Base-by-base conservation (phyloP, 257 asterid genomes). In the Petrea volubilis region DNA sequence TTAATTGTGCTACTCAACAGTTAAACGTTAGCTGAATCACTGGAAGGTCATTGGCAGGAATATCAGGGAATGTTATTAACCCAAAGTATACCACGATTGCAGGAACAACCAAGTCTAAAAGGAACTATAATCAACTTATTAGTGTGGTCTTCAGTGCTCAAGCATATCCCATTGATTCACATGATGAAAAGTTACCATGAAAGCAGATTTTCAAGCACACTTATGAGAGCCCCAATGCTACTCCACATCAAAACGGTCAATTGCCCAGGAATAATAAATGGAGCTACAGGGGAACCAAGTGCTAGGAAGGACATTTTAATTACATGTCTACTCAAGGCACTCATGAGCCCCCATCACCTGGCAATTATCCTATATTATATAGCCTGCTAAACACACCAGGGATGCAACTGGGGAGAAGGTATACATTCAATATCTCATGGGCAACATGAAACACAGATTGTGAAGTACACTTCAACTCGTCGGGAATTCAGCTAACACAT, bases 61-160 rank as follows among this genome's bases (percentile, higher is more conserved):
- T 43, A 58, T 31, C 10, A 65, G 27, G 58, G 38, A 59, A 40
- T 17, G 4, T 15, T 46, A 33, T 40, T 61, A 51, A 0, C 46
- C 44, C 47, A 69, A 72, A n/a, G 67, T 21, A 34, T 21, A n/a
- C 44, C 33, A 65, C 24, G 51, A 41, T 9, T 61, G 41, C 78
- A 44, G 29, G 36, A 44, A 5, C 43, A 64, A 63, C 43, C 70
- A 56, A 38, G 27, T 7, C 31, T 24, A 33, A 61, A 67, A 44
- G 20, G 33, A 3, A 2, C 8, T 53, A 25, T 58, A 4, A 67
- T 20, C 60, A 29, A 41, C 64, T 43, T 10, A 33, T 9, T 44
- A 10, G 23, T 17, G 52, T 29, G 18, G 27, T 14, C 67, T 18
- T 49, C 64, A 74, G 64, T 57, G 69, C 59, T 49, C 50, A 44